These are phyloP conservation scores for Rossbeevera mucosa DNA, from an alignment of 768 basidiomycete genomes.

Conservation along the genomic window DNA sequence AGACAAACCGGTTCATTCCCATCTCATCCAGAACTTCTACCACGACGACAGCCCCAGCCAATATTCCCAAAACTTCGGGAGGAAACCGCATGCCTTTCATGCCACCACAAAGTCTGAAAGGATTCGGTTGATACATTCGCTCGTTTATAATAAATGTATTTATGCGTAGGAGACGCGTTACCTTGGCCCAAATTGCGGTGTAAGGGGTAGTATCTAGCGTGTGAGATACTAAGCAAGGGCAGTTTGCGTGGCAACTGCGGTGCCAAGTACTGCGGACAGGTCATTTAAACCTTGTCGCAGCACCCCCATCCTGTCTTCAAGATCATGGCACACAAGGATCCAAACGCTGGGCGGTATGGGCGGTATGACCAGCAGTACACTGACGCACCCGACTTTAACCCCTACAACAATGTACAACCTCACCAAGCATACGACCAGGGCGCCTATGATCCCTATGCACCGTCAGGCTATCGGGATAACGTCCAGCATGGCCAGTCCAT, in stretches of 20 bases:
- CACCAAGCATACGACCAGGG: slow-evolving; percentile 53
- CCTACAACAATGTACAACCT: slow-evolving; percentile 41
- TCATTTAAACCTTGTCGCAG: slow-evolving; percentile 16
- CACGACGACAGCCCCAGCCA: slow-evolving; percentile 8
- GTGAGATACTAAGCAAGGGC: slow-evolving; percentile 4
- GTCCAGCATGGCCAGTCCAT: slow-evolving; percentile 19
- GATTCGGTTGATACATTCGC: slow-evolving; percentile 26
- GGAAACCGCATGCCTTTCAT: slow-evolving; percentile 56
- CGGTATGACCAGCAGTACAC: slow-evolving; percentile 31
- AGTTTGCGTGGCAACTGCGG: slow-evolving; percentile 1
- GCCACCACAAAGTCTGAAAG: slow-evolving; percentile 33
- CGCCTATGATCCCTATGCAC: slow-evolving; percentile 29
- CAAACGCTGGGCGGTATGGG: slow-evolving; percentile 40
- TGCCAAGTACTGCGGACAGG: slow-evolving; percentile 6
- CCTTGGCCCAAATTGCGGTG: background rate
- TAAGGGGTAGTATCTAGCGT: slow-evolving; percentile 5
- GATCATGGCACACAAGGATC: slow-evolving; percentile 52
- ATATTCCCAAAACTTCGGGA: slow-evolving; percentile 20
- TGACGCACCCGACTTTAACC: slow-evolving; percentile 38
- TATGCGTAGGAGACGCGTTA: background rate
- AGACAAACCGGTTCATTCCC: slow-evolving; percentile 33
- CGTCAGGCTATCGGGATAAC: slow-evolving; percentile 37
- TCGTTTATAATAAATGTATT: slow-evolving; percentile 2
- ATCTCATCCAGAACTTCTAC: slow-evolving; percentile 25
- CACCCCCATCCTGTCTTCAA: slow-evolving; percentile 6